phyloP scores from a whole-genome alignment of 148 eudicot genomes.

The Agrostemma githago region DNA sequence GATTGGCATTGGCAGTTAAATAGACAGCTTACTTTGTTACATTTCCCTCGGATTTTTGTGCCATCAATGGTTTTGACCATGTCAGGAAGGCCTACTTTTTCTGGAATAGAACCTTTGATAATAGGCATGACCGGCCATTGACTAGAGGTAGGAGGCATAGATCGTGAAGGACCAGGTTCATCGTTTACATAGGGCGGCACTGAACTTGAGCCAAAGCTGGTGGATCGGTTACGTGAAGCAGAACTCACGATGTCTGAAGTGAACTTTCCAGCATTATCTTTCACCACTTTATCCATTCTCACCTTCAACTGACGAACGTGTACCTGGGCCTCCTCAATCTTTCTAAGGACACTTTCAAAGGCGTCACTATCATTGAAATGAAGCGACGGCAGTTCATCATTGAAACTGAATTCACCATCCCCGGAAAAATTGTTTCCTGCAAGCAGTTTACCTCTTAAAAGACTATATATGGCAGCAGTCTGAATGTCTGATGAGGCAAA shows the following conservation, averaged over 20 bases:
- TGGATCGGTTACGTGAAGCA: slow-evolving; percentile 27
- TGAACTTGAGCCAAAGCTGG: slow-evolving; percentile 30
- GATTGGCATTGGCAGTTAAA: not conserved
- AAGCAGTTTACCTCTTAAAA: slow-evolving; percentile 3
- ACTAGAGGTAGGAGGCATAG: slow-evolving; percentile 29
- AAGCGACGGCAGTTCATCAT: slow-evolving; percentile 34
- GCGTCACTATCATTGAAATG: slow-evolving; percentile 43
- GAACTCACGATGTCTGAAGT: slow-evolving; percentile 26
- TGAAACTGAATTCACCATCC: slow-evolving; percentile 24
- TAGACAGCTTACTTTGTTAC: slow-evolving; percentile 41
- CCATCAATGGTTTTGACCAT: slow-evolving; percentile 35
- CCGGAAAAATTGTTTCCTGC: slow-evolving; percentile 27
- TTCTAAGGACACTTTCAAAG: slow-evolving; percentile 48
- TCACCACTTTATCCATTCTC: slow-evolving; percentile 44
- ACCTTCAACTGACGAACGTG: slow-evolving; percentile 41
- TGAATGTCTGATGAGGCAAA: not conserved
- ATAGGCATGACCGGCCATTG: slow-evolving; percentile 38
- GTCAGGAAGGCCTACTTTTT: slow-evolving; percentile 31
- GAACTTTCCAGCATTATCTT: slow-evolving; percentile 43
- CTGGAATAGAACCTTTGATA: slow-evolving; percentile 36
- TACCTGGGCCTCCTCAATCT: slow-evolving; percentile 42
- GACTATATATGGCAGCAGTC: not conserved
- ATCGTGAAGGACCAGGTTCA: slow-evolving; percentile 20
- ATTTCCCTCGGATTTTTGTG: slow-evolving; percentile 25
- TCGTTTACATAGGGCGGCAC: slow-evolving; percentile 25